phyloP scores from a whole-genome alignment of 441 rosid genomes.

The Erysimum cheiri region DNA sequence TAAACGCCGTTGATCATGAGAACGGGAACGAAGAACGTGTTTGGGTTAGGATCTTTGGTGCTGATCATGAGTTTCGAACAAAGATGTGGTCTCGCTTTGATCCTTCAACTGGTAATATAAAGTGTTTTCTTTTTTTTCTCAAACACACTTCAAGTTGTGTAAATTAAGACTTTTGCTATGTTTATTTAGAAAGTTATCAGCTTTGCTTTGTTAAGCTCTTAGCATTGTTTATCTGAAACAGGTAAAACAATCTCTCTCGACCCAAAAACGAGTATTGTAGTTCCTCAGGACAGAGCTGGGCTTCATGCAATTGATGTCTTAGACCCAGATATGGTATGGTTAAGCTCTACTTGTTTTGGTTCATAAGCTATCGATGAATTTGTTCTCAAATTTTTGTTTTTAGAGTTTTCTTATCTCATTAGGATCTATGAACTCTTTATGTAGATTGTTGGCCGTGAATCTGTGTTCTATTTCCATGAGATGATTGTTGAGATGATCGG shows the following conservation, averaged over 20 bases:
- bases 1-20: conserved; percentile 71
- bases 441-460: conserved; percentile 87
- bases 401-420: conserved; percentile 5
- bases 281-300: conserved; percentile 94
- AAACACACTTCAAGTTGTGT: not conserved
- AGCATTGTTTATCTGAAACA: conserved; percentile 45
- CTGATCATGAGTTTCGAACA: conserved; percentile 73
- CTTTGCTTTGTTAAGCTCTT: conserved; percentile 19
- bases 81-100: conserved; percentile 95
- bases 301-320: conserved; percentile 83
- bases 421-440: not conserved
- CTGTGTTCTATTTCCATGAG: conserved; percentile 87
- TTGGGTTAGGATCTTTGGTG: conserved; percentile 89
- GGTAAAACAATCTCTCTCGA: conserved; percentile 79
- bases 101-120: conserved; percentile 73
- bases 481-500: conserved; percentile 91
- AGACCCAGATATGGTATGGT: conserved; percentile 91
- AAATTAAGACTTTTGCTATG: not conserved
- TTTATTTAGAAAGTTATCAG: conserved; percentile 1
- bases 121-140: not conserved
- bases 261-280: conserved; percentile 61
- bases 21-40: conserved; percentile 72
- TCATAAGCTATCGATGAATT: conserved; percentile 1
- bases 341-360: conserved; percentile 15
- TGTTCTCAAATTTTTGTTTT: not conserved